A percentile compares a stretch with the other conserved stretches of the same genome.
Conservation (phyloP, 805 yeast genomes). For the Cephaloascus albidus region DNA sequence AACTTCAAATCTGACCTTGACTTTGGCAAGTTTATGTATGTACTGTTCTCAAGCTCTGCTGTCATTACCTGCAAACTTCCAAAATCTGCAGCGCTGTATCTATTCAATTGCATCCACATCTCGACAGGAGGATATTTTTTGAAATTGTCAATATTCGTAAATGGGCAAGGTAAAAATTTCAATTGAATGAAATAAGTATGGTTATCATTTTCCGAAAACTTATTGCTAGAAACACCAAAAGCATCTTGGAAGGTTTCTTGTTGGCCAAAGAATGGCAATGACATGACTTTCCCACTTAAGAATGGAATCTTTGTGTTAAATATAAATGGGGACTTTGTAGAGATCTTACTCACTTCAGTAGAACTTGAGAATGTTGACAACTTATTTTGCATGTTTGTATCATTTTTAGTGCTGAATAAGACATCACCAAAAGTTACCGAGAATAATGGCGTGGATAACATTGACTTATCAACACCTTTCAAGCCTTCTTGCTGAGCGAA, state of each 20-base stretch:
- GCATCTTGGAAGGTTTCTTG: conserved; percentile 10
- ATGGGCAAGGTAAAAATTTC: conserved; percentile 36
- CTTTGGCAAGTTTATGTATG: conserved; percentile 32
- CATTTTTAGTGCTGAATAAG: conserved; percentile 13
- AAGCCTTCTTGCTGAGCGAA: conserved; percentile 13
- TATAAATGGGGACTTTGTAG: conserved; percentile 5
- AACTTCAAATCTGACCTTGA: conserved; percentile 34
- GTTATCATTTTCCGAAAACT: conserved; percentile 7
- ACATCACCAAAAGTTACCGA: conserved; percentile 31
- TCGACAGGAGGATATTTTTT: conserved; percentile 43
- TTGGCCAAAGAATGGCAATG: conserved; percentile 18
- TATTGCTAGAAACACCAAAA: not conserved
- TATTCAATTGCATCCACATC: conserved; percentile 39
- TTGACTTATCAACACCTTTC: conserved; percentile 2
- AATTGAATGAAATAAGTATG: conserved; percentile 30
- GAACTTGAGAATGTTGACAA: not conserved
- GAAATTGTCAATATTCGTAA: conserved; percentile 11
- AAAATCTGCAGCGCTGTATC: conserved; percentile 21
- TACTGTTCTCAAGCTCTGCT: conserved; percentile 34
- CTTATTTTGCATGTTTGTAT: not conserved
- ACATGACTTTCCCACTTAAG: conserved; percentile 19
- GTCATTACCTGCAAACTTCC: conserved; percentile 31
- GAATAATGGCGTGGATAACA: conserved; percentile 19
- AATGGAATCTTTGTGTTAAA: conserved; percentile 26
- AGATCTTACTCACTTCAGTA: not conserved